A percentile compares a stretch with the other conserved stretches of the same genome.
phyloP scores from a whole-genome alignment of 345 rosid genomes.

The Anastatica hierochuntica region DNA sequence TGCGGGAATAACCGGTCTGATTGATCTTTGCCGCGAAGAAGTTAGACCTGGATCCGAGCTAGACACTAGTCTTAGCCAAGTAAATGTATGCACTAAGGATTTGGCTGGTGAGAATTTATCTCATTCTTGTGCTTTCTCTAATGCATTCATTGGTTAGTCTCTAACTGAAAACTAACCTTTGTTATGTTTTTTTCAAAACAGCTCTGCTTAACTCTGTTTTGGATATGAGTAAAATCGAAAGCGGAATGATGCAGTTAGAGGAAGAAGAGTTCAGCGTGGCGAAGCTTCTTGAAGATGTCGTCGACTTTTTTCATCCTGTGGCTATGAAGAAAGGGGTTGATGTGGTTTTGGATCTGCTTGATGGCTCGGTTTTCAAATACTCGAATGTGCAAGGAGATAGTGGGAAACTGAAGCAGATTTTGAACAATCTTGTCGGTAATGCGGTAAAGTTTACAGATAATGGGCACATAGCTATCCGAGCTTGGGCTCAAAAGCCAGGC shows the following conservation, averaged over 20 bases:
- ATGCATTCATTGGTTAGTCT: no score
- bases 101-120: constrained; percentile 42
- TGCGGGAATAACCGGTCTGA: constrained; percentile 52
- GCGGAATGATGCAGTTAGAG: constrained; percentile 60
- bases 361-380: constrained; percentile 40
- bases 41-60: constrained; percentile 35
- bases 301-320: constrained; percentile 46
- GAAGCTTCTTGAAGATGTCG: constrained; percentile 47
- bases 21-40: constrained; percentile 34
- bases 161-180: no score
- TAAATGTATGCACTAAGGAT: constrained; percentile 43
- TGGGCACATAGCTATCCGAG: constrained; percentile 55
- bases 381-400: constrained; percentile 51
- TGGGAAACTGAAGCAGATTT: constrained; percentile 49
- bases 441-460: constrained; percentile 70
- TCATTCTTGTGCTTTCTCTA: neutral
- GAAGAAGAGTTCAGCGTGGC: constrained; percentile 59
- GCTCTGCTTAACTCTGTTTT: constrained; percentile 55
- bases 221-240: constrained; percentile 76
- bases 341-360: constrained; percentile 48
- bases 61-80: constrained; percentile 32
- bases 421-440: constrained; percentile 58
- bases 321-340: constrained; percentile 62
- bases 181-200: no score
- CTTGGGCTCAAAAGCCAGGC: constrained; percentile 44